Base-by-base conservation (phyloP, 2,329 filamentous ascomycete species). In the Pyrenophora seminiperda region DNA sequence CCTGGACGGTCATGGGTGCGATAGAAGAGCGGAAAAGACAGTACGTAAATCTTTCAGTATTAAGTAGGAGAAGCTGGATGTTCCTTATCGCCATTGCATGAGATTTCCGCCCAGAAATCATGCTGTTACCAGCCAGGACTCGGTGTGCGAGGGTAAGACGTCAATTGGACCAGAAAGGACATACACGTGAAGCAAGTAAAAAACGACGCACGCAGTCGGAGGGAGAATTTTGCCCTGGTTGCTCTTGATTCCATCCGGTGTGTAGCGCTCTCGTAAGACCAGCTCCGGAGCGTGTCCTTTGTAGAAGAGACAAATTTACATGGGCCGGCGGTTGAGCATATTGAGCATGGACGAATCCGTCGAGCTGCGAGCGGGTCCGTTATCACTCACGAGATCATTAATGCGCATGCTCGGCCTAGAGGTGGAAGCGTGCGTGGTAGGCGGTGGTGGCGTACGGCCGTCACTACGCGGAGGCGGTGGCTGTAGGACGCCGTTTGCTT, bases 331-430 rank as follows among this genome's bases (percentile, higher is more conserved):
- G 50, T 75, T 75, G 42, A 76, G 68, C 64, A 72, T 72, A 58
- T 72, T 75, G 38, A 76, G 68, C 74, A 76, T 76, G 49, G 71
- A 68, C 34, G 71, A 73, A 57, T 76, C 74, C 50, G 73, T 74
- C 30, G 71, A 70, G 62, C 71, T 76, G 57, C 74, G 64, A 48
- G 62, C 64, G 30, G 65, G 64, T 22, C 68, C 67, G 45, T 62
- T 72, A 49, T 71, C 71, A 57, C 60, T 73, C 24, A 75, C 73
- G 13, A 75, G 70, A 38, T 74, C 71, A 50, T 69, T 74, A 63
- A 74, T 76, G 50, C 72, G 76, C 72, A 74, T 76, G 57, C 71
- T 70, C 32, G 71, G 65, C 43, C 70, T 54, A 58, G 61, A 61
- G 54, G 66, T 11, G 24, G 24, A 49, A 47, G 64, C 50, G 54